Percentiles rank a stretch among this genome's conserved stretches.
phyloP scores from a whole-genome alignment of 345 rosid species.

The Turnera subulata region DNA sequence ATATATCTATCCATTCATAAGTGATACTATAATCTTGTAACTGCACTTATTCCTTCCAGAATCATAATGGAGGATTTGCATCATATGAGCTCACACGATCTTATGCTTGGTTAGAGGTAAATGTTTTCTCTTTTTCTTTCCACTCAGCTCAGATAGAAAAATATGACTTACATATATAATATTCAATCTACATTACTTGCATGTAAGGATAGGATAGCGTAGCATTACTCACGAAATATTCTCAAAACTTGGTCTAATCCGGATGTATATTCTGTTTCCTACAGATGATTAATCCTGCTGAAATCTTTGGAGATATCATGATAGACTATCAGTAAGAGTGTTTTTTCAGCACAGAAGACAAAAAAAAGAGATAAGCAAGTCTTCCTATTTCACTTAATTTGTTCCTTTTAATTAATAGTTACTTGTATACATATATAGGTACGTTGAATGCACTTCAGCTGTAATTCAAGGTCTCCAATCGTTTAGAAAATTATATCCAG shows the following conservation, averaged over 20 bases:
- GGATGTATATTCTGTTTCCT: not conserved
- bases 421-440: slow-evolving; percentile 24
- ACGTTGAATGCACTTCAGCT: slow-evolving; percentile 79
- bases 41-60: slow-evolving; percentile 25
- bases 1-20: not conserved
- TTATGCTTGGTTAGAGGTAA: slow-evolving; percentile 61
- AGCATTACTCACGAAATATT: not conserved
- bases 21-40: not conserved
- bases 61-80: slow-evolving; percentile 66
- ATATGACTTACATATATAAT: too few relatives aligned
- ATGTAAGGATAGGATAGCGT: not conserved
- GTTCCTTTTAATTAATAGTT: too few relatives aligned
- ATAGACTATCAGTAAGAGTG: slow-evolving; percentile 63
- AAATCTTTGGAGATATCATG: slow-evolving; percentile 57
- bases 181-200: not conserved
- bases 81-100: slow-evolving; percentile 79
- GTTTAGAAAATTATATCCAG: slow-evolving; percentile 32
- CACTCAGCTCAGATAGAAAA: not conserved
- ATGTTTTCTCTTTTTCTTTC: not conserved
- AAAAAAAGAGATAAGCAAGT: not conserved
- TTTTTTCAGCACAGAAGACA: not conserved
- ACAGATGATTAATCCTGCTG: slow-evolving; percentile 69
- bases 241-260: not conserved
- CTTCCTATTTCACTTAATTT: not conserved
- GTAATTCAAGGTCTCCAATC: slow-evolving; percentile 54